A percentile compares a stretch with the other conserved stretches of the same genome.
Evolutionary conservation across 495 filamentous ascomycete species (phyloP).

Genomic region (Trichoderma asperelloides): DNA sequence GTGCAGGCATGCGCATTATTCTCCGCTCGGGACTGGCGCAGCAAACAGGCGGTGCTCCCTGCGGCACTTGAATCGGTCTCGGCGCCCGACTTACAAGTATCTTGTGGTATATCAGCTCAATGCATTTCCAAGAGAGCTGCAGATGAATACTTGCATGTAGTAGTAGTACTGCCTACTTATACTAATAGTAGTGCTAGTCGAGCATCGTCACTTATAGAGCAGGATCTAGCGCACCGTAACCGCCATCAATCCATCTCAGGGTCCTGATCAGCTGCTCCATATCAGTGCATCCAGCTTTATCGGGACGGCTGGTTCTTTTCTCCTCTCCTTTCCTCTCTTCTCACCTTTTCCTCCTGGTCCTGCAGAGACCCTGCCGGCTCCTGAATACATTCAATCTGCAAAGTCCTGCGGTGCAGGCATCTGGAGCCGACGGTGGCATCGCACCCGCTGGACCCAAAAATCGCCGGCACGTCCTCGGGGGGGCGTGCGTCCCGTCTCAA

Average conservation of each 20-base stretch:
- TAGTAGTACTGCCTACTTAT: too few species aligned
- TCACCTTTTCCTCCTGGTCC: too few species aligned
- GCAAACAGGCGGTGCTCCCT: background rate
- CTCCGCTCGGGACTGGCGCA: background rate
- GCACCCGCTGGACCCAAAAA: background rate
- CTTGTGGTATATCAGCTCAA: too few species aligned
- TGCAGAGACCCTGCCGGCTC: background rate
- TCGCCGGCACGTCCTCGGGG: background rate
- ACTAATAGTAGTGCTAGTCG: background rate
- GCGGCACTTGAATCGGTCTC: background rate
- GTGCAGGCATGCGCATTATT: background rate
- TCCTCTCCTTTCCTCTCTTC: background rate
- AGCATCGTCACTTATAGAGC: background rate
- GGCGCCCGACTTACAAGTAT: background rate
- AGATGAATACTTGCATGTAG: background rate
- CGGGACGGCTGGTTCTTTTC: background rate
- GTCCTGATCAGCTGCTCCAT: background rate
- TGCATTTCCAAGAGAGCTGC: too few species aligned
- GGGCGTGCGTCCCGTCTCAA: background rate
- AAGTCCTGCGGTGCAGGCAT: background rate
- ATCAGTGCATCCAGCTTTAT: too few species aligned
- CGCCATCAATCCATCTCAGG: background rate
- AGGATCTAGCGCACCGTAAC: background rate
- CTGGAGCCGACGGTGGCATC: background rate
- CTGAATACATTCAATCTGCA: too few species aligned